Evolutionary conservation across 2,329 filamentous ascomycete genomes (phyloP).

Genomic region (Apiospora sp.): DNA sequence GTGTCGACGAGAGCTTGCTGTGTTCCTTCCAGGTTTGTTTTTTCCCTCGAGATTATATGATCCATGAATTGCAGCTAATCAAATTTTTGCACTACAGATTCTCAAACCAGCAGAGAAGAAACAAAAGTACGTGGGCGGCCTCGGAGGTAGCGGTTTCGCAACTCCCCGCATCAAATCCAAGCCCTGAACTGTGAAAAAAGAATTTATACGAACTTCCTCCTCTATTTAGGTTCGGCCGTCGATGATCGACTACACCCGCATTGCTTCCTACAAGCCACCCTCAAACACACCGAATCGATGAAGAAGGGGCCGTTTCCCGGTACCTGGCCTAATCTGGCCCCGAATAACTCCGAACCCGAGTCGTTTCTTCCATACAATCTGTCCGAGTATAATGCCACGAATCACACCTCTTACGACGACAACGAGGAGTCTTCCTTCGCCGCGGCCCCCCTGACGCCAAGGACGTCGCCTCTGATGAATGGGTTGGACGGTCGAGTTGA

Average conservation of each 20-base stretch:
- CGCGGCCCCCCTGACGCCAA: slow-evolving; percentile 16
- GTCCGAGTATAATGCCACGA: slow-evolving; percentile 23
- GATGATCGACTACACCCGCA: slow-evolving; percentile 64
- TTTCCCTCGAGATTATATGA: slow-evolving; percentile 33
- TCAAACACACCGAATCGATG: slow-evolving; percentile 33
- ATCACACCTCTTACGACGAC: slow-evolving; percentile 27
- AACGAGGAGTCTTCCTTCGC: slow-evolving; percentile 20
- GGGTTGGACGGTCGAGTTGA: slow-evolving; percentile 37
- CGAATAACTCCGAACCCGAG: slow-evolving; percentile 13
- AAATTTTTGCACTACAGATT: slow-evolving; percentile 65
- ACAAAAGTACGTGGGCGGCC: slow-evolving; percentile 95
- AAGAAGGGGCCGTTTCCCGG: slow-evolving; percentile 17
- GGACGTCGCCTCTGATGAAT: slow-evolving; percentile 27
- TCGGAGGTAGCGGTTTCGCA: slow-evolving; percentile 75
- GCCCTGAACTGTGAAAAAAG: slow-evolving; percentile 65
- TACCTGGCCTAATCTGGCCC: slow-evolving; percentile 17
- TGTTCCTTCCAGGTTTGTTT: slow-evolving; percentile 93
- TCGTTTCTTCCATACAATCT: slow-evolving; percentile 23
- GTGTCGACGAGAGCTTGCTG: slow-evolving; percentile 95
- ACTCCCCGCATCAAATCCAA: slow-evolving; percentile 73
- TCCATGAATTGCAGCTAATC: not conserved
- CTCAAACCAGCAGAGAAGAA: slow-evolving; percentile 99
- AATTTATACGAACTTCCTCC: slow-evolving; percentile 76
- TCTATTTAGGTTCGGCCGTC: slow-evolving; percentile 92
- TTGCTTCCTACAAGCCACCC: slow-evolving; percentile 20